phyloP scores from a whole-genome alignment of 2,329 filamentous ascomycete species.

The Aspergillus piperis region DNA sequence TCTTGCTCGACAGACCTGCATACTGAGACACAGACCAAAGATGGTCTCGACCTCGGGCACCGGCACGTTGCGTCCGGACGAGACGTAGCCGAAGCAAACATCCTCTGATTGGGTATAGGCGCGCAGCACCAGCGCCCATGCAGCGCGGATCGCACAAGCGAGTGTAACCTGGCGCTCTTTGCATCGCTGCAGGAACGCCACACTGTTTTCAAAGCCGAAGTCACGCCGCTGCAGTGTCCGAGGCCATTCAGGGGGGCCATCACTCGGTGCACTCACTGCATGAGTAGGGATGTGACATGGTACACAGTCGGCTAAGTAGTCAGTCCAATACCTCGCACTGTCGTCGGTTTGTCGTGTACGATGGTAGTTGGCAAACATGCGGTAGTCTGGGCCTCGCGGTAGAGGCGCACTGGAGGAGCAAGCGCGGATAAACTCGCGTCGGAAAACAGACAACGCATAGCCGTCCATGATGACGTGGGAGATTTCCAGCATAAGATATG shows the following conservation, averaged over 20 bases:
- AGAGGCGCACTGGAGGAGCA: not conserved
- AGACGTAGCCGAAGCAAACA: not conserved
- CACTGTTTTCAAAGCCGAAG: not conserved
- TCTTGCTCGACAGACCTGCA: not conserved
- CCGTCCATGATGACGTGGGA: not conserved
- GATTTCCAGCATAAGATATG: not conserved
- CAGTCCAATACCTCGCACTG: not conserved
- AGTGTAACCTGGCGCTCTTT: conserved; percentile 1
- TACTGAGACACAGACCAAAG: not conserved
- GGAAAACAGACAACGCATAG: not conserved
- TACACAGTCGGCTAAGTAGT: not conserved
- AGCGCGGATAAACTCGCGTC: not conserved
- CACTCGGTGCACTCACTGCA: not conserved
- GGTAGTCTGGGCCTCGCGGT: not conserved
- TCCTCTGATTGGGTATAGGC: not conserved
- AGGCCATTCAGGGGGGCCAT: not conserved
- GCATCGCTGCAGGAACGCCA: not conserved
- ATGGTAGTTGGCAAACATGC: not conserved
- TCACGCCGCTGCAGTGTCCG: not conserved
- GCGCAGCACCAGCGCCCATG: not conserved
- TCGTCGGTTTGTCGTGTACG: not conserved
- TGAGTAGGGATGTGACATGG: not conserved
- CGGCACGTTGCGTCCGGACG: not conserved
- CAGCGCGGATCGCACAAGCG: not conserved
- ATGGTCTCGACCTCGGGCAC: not conserved